Evolutionary conservation across 1,139 yeast genomes (phyloP), one percentile per base, ranked within the genome.

Genomic region (Blastobotrys capitulatus): DNA sequence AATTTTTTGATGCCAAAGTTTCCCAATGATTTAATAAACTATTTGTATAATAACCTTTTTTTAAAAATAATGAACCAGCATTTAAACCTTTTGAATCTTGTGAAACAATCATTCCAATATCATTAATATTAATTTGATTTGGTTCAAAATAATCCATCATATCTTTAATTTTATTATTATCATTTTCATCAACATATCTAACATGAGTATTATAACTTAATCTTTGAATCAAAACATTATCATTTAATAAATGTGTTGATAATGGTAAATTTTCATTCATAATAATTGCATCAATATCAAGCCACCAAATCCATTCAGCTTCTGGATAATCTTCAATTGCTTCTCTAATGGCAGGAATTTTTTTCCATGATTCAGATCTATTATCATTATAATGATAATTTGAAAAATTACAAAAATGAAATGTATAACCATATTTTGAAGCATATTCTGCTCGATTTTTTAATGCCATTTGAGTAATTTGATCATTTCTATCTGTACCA

Each of bases 281-380:
- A 44, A 66, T 63, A 37, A 66, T 52, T 19, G 61, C 55, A 51
- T 66, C 70, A 2, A 59, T 52, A 43, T 66, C 70, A 29, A 66
- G 53, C 69, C 69, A 66, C 65, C 68, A 64, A 32, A 65, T 52
- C 70, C 70, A 66, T 41, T 66, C 65, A 16, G 59, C 67, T 1
- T 58, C 58, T 12, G 68, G 68, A 47, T 57, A 46, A 10, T 38
- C 43, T 27, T 57, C 57, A 43, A 63, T 62, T 3, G 64, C 66
- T 25, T 61, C 61, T 32, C 55, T 55, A 37, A 66, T 60, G 18
- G 67, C 68, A 3, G 58, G 59, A 25, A 65, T 47, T 49, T 66
- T 66, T 42, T 56, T 57, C 70, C 70, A 66, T 6, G 57, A 60
- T 12, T 51, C 44, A 12, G 22, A 10, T 59, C 19, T 63, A 57